A percentile compares a stretch with the other conserved stretches of the same genome.
Evolutionary conservation across 371 early-diverging fungal species (phyloP).

Genomic region (Synchytrium microbalum): DNA sequence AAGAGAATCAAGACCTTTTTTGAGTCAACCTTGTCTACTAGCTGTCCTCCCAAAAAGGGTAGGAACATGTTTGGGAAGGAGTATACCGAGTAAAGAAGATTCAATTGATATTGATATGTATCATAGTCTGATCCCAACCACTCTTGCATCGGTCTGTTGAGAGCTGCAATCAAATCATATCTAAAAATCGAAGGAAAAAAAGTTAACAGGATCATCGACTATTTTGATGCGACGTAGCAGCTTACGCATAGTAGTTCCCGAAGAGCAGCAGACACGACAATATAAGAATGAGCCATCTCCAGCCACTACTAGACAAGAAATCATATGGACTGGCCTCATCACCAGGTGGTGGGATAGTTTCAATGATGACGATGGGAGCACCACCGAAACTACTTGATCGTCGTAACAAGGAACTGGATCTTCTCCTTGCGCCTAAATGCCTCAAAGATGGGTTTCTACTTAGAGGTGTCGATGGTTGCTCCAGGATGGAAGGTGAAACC

Average conservation of each 20-base stretch:
- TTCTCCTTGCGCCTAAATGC: neutral
- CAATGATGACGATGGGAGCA: slow-evolving; percentile 24
- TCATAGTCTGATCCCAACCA: slow-evolving; percentile 49
- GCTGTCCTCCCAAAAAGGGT: slow-evolving; percentile 56
- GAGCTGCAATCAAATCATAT: slow-evolving; percentile 65
- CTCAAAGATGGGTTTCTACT: neutral
- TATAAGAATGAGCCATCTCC: slow-evolving; percentile 39
- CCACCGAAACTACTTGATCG: slow-evolving; percentile 32
- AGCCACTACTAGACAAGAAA: slow-evolving; percentile 2
- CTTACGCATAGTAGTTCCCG: slow-evolving; percentile 50
- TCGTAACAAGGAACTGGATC: slow-evolving; percentile 14
- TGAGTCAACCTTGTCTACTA: slow-evolving; percentile 45
- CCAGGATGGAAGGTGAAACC: too few species aligned
- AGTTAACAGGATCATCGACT: slow-evolving; percentile 4
- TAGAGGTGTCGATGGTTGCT: neutral
- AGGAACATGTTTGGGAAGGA: slow-evolving; percentile 69
- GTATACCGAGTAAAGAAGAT: slow-evolving; percentile 62
- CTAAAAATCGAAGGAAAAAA: slow-evolving; percentile 19
- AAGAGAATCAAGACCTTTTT: slow-evolving; percentile 45
- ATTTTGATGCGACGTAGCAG: neutral
- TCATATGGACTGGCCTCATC: slow-evolving; percentile 3
- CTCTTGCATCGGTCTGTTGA: slow-evolving; percentile 50
- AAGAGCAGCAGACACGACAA: slow-evolving; percentile 48
- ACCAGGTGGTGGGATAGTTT: slow-evolving; percentile 2
- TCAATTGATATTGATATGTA: slow-evolving; percentile 53